These are phyloP conservation scores for Amanita jacksonii DNA, from an alignment of 768 basidiomycete species.

Conservation along the genomic window DNA sequence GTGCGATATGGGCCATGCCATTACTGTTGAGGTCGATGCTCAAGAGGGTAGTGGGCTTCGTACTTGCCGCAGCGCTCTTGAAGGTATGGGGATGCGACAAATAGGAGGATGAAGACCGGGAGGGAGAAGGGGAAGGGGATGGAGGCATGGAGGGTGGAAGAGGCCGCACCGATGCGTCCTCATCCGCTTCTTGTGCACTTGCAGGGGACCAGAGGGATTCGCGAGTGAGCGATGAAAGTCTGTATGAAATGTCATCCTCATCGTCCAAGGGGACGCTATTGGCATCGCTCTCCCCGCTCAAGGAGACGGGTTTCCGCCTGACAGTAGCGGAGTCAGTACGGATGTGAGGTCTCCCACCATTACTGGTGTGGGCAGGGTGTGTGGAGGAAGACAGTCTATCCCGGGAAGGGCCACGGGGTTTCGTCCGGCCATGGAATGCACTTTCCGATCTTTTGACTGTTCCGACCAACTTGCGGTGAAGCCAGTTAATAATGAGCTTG, in stretches of 20 bases:
- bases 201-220: slow-evolving; percentile 77
- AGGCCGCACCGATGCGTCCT: slow-evolving; percentile 88
- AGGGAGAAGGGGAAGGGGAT: slow-evolving; percentile 81
- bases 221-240: slow-evolving; percentile 51
- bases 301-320: slow-evolving; percentile 51
- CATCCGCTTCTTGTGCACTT: slow-evolving; percentile 77
- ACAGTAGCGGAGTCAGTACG: slow-evolving; percentile 14
- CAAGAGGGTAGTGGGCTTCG: slow-evolving; percentile 92
- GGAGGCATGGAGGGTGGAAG: slow-evolving; percentile 83
- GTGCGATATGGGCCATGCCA: slow-evolving; percentile 88
- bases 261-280: slow-evolving; percentile 29
- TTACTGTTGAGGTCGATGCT: slow-evolving; percentile 76
- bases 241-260: slow-evolving; percentile 39
- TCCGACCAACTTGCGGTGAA: slow-evolving; percentile 78
- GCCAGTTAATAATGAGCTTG: slow-evolving; percentile 85
- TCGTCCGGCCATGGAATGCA: slow-evolving; percentile 23
- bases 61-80: slow-evolving; percentile 76
- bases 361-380: neutral
- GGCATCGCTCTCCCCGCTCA: slow-evolving; percentile 49
- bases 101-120: slow-evolving; percentile 75
- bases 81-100: slow-evolving; percentile 77
- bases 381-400: slow-evolving; percentile 37
- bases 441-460: slow-evolving; percentile 46
- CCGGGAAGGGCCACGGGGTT: slow-evolving; percentile 23
- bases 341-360: neutral